A percentile compares a stretch with the other conserved stretches of the same genome.
Conservation (phyloP, 2,329 filamentous ascomycete genomes). For the Diaporthe citrichinensis region DNA sequence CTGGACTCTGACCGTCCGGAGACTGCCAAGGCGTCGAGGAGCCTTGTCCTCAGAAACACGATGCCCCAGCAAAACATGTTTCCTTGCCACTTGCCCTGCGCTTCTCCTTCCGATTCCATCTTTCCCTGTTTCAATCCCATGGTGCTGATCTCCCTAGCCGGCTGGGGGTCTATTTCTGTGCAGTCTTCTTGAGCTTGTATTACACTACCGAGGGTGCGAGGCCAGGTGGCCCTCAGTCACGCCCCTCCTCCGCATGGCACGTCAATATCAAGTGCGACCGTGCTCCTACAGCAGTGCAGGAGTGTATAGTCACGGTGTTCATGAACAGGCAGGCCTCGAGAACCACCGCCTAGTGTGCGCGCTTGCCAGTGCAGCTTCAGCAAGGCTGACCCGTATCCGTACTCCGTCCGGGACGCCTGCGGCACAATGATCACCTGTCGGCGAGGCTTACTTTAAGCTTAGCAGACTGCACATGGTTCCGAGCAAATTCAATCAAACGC, state of each 20-base stretch:
- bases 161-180: conserved; percentile 17
- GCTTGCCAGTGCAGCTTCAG: neutral
- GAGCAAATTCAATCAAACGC: conserved; percentile 28
- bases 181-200: neutral
- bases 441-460: conserved; percentile 22
- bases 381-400: conserved; percentile 9
- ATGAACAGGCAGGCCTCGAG: neutral
- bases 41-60: conserved; percentile 21
- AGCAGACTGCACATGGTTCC: neutral
- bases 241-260: neutral
- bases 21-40: conserved; percentile 42
- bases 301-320: neutral
- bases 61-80: conserved; percentile 37
- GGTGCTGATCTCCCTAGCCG: conserved; percentile 21
- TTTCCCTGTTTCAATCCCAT: conserved; percentile 34
- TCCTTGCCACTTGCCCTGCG: conserved; percentile 31
- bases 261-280: neutral
- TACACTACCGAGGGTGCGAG: neutral
- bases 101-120: conserved; percentile 24
- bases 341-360: neutral
- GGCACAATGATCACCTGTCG: neutral
- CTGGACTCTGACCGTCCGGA: conserved; percentile 37
- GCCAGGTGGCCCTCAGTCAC: conserved; percentile 3
- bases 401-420: neutral
- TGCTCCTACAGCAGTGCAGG: neutral